Conservation (phyloP, 805 yeast species). For the Teunomyces funiuensis region DNA sequence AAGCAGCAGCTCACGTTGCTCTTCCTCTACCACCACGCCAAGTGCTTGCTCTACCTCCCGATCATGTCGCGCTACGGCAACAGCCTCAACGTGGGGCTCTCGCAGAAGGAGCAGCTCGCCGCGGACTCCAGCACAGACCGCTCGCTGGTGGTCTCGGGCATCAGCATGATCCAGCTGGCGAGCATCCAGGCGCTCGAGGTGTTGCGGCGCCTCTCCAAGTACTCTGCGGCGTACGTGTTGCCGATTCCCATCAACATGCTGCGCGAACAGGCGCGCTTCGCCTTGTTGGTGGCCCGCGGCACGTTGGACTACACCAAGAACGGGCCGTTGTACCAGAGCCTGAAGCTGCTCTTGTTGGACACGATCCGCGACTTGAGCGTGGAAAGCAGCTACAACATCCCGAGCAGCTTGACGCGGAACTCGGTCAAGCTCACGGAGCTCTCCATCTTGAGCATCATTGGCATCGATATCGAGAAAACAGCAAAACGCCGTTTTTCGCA, state of each 20-base stretch:
- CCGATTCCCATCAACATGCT: constrained; percentile 67
- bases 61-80: constrained; percentile 41
- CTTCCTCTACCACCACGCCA: constrained; percentile 44
- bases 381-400: constrained; percentile 53
- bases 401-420: constrained; percentile 61
- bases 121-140: constrained; percentile 40
- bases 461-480: constrained; percentile 42
- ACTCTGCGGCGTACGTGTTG: constrained; percentile 43
- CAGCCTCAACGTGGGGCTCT: constrained; percentile 42
- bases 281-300: constrained; percentile 69
- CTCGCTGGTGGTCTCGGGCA: constrained; percentile 46
- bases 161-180: constrained; percentile 68
- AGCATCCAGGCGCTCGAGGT: constrained; percentile 59
- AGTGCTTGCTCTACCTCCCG: constrained; percentile 42
- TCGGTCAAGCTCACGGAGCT: constrained; percentile 57
- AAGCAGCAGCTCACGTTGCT: constrained; percentile 55
- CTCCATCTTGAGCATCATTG: constrained; percentile 60
- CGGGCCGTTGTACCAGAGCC: constrained; percentile 74
- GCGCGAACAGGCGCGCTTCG: constrained; percentile 61
- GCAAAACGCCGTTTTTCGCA: constrained; percentile 17
- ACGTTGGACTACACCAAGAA: constrained; percentile 80
- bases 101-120: constrained; percentile 33
- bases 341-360: constrained; percentile 54
- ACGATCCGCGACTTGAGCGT: constrained; percentile 50
- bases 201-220: constrained; percentile 40